phyloP scores from a whole-genome alignment of 2,329 filamentous ascomycete genomes.

The Ascochyta clinopodiicola region DNA sequence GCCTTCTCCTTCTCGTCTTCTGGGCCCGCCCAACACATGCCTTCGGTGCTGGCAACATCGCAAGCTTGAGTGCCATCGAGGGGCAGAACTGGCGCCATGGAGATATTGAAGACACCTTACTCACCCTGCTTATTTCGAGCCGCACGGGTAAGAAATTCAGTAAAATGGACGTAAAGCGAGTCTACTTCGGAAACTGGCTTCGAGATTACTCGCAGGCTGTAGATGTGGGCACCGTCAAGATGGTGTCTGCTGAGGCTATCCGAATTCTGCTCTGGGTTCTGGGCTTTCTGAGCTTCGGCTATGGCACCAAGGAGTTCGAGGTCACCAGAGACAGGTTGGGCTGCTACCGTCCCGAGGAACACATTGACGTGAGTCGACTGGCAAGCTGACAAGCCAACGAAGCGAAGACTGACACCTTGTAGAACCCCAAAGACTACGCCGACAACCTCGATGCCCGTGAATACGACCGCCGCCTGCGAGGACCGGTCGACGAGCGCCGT shows the following conservation, averaged over 20 bases:
- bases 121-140: slow-evolving; percentile 72
- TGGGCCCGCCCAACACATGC: slow-evolving; percentile 73
- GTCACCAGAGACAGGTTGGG: slow-evolving; percentile 80
- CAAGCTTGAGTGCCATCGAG: slow-evolving; percentile 78
- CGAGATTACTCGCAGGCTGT: slow-evolving; percentile 93
- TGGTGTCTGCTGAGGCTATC: slow-evolving; percentile 88
- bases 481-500: slow-evolving; percentile 76
- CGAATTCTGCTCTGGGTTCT: slow-evolving; percentile 87
- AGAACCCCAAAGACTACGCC: slow-evolving; percentile 69
- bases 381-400: background rate
- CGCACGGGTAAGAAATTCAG: slow-evolving; percentile 79
- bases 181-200: slow-evolving; percentile 97
- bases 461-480: slow-evolving; percentile 82
- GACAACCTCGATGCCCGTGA: slow-evolving; percentile 85
- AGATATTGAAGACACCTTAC: slow-evolving; percentile 90
- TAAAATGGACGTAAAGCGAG: slow-evolving; percentile 85
- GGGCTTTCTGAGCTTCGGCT: slow-evolving; percentile 88
- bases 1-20: slow-evolving; percentile 63
- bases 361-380: slow-evolving; percentile 66
- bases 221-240: slow-evolving; percentile 90
- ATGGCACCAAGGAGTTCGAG: slow-evolving; percentile 83
- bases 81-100: slow-evolving; percentile 73
- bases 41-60: slow-evolving; percentile 90
- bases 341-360: slow-evolving; percentile 74
- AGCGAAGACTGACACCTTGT: slow-evolving; percentile 6